Evolutionary conservation across 2,329 filamentous ascomycete genomes (phyloP).

Genomic region (Ascochyta lentis): DNA sequence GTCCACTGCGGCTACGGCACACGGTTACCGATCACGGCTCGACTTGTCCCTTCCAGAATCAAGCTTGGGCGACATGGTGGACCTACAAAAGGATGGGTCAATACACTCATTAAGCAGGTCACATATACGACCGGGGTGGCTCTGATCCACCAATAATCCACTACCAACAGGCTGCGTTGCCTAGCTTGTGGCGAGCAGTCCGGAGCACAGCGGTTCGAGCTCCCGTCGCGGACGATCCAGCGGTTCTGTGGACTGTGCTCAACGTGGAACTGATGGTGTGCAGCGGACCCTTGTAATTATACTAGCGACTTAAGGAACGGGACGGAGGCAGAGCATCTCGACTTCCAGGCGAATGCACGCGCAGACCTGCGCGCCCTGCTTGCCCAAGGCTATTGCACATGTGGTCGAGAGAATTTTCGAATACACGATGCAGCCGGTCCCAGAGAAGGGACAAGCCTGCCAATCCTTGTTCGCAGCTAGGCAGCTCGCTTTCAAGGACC

Average conservation of each 20-base stretch:
- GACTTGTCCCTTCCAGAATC: constrained; percentile 34
- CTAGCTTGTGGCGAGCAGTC: constrained; percentile 41
- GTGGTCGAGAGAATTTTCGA: constrained; percentile 43
- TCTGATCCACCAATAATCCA: constrained; percentile 47
- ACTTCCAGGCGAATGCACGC: constrained; percentile 30
- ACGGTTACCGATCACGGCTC: constrained; percentile 39
- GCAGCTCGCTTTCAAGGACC: constrained; percentile 44
- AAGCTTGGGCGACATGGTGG: constrained; percentile 12
- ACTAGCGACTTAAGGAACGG: constrained; percentile 36
- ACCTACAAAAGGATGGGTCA: background rate
- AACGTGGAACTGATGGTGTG: constrained; percentile 45
- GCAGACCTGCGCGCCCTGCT: constrained; percentile 33
- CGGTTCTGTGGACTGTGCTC: constrained; percentile 45
- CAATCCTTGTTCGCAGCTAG: constrained; percentile 44
- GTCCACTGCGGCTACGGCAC: constrained; percentile 30
- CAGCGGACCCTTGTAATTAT: constrained; percentile 33
- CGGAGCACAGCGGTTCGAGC: constrained; percentile 44
- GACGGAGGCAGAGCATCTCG: constrained; percentile 30
- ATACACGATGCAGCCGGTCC: constrained; percentile 46
- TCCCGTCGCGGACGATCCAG: constrained; percentile 46
- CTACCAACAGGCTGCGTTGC: constrained; percentile 26
- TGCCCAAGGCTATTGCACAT: constrained; percentile 46
- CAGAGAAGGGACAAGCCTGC: constrained; percentile 39
- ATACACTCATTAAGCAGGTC: constrained; percentile 24
- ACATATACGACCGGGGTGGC: constrained; percentile 42